phyloP scores from a whole-genome alignment of 371 early-diverging fungal genomes.

The Dinochytrium kinnereticum region DNA sequence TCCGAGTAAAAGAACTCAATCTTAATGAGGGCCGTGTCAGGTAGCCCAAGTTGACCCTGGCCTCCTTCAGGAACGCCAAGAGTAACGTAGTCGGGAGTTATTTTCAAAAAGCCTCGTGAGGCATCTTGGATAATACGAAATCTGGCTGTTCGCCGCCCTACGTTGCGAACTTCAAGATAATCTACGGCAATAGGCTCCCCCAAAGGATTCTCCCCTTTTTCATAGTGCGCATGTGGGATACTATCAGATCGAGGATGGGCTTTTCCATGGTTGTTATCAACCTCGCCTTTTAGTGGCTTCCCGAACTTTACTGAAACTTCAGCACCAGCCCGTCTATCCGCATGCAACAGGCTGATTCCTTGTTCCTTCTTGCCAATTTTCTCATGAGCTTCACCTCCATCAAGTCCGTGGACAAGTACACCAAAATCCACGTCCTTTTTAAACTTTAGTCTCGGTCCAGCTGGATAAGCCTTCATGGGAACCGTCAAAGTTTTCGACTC shows the following conservation, averaged over 20 bases:
- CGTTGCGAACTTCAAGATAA: slow-evolving; percentile 10
- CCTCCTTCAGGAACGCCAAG: slow-evolving; percentile 16
- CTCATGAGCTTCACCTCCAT: neutral
- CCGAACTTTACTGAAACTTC: too few relatives aligned
- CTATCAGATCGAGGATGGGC: neutral
- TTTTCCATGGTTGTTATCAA: too few relatives aligned
- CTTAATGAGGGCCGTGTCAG: neutral
- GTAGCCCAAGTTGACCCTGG: slow-evolving; percentile 4
- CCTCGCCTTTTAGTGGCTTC: too few relatives aligned
- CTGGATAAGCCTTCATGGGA: slow-evolving; percentile 34
- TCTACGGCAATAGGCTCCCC: slow-evolving; percentile 3
- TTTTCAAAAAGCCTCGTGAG: neutral
- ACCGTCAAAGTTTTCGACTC: slow-evolving; percentile 17
- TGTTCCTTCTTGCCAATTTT: neutral
- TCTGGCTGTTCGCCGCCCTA: neutral
- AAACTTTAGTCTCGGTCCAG: slow-evolving; percentile 33
- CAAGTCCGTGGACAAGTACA: slow-evolving; percentile 18
- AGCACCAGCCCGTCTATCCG: neutral
- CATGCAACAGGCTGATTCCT: neutral
- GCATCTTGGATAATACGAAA: neutral
- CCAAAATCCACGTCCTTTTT: slow-evolving; percentile 44
- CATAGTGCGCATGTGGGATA: neutral
- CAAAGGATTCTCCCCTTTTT: neutral
- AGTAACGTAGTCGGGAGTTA: slow-evolving; percentile 21
- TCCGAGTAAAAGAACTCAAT: slow-evolving; percentile 18